Percentiles rank a stretch among this genome's conserved stretches.
Conservation (phyloP, 1,284 basidiomycete species). For the Papiliotrema nemorosa region DNA sequence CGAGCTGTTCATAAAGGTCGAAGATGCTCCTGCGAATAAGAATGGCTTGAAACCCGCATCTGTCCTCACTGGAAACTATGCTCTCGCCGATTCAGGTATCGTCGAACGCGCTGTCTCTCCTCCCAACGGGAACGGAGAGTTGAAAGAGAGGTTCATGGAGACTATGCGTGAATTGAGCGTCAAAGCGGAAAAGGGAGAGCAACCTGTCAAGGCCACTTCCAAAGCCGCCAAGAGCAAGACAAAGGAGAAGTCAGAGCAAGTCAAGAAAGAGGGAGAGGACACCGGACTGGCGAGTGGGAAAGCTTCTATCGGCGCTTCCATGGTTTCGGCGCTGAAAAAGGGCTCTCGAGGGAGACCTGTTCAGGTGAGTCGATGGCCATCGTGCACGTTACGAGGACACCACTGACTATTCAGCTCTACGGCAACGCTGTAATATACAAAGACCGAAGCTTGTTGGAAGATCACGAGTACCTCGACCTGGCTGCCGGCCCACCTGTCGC, state of each 20-base stretch:
- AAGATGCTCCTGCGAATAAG: constrained; percentile 20
- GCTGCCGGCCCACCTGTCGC: constrained; percentile 51
- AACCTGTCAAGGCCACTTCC: constrained; percentile 14
- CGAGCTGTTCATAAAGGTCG: constrained; percentile 49
- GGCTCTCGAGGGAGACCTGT: constrained; percentile 52
- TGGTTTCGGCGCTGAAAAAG: constrained; percentile 50
- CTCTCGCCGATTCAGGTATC: constrained; percentile 1
- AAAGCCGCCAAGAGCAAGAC: constrained; percentile 10
- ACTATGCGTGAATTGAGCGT: constrained; percentile 43
- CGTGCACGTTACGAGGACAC: no score
- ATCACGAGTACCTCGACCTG: constrained; percentile 52
- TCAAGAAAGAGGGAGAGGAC: constrained; percentile 19
- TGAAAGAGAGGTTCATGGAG: constrained; percentile 54
- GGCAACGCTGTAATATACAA: constrained; percentile 52
- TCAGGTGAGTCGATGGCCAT: constrained; percentile 14
- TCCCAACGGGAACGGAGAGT: constrained; percentile 29
- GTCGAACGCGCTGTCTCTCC: constrained; percentile 14
- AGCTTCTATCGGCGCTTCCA: constrained; percentile 29
- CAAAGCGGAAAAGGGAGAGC: constrained; percentile 22
- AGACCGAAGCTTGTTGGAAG: constrained; percentile 49
- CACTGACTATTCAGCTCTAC: constrained; percentile 37
- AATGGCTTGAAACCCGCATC: no score
- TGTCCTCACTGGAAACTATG: constrained; percentile 16
- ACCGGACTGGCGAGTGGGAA: no score
- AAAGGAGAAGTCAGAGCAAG: constrained; percentile 12